A percentile compares a stretch with the other conserved stretches of the same genome.
Conservation (phyloP, 2,329 filamentous ascomycete genomes). For the Claviceps sorghi region DNA sequence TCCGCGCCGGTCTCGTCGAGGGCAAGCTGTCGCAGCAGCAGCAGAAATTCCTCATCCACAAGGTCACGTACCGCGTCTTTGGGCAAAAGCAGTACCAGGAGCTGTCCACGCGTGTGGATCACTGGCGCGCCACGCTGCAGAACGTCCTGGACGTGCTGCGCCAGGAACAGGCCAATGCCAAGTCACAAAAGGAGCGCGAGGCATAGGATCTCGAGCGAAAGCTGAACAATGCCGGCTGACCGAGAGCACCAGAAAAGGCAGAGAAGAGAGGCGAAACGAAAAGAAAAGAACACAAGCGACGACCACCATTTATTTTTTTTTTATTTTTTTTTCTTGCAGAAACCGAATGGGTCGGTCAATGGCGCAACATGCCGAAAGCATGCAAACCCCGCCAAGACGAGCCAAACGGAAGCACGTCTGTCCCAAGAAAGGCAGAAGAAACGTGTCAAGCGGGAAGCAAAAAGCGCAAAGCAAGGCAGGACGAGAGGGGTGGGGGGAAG, state of each 20-base stretch:
- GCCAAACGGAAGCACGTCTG: no score
- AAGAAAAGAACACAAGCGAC: neutral
- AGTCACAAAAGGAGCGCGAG: slow-evolving; percentile 65
- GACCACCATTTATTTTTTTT: neutral
- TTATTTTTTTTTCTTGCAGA: neutral
- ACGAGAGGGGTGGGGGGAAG: no score
- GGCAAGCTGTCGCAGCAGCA: slow-evolving; percentile 90
- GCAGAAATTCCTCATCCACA: slow-evolving; percentile 86
- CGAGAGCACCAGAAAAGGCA: no score
- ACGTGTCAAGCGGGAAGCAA: no score
- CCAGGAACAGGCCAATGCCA: slow-evolving; percentile 66
- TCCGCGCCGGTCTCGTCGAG: slow-evolving; percentile 88
- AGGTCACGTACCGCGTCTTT: slow-evolving; percentile 92
- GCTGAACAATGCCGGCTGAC: slow-evolving; percentile 27
- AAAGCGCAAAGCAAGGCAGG: no score
- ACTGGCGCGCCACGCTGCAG: slow-evolving; percentile 73
- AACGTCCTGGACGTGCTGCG: slow-evolving; percentile 66
- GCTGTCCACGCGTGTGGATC: slow-evolving; percentile 76
- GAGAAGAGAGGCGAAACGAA: no score
- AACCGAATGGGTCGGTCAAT: neutral
- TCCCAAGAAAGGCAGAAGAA: no score
- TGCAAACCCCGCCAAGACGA: no score
- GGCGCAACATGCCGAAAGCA: neutral
- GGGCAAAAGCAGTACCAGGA: slow-evolving; percentile 97
- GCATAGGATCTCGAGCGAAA: slow-evolving; percentile 57